Evolutionary conservation across 345 rosid species (phyloP).

Genomic region (Eucalyptus virginea): DNA sequence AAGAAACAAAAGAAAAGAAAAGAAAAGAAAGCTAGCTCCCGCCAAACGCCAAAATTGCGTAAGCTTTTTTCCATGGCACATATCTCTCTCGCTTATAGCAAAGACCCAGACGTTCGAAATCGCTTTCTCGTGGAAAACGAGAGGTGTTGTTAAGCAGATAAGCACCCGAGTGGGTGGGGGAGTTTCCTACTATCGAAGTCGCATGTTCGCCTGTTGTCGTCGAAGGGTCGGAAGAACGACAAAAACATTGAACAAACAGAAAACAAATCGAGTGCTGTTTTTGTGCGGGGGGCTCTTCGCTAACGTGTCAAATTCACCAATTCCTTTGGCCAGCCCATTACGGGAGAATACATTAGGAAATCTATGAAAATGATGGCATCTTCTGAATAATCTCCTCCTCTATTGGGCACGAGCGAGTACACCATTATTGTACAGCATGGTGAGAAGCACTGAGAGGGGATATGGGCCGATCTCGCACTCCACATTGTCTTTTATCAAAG

Average conservation of each 20-base stretch:
- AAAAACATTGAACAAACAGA: background rate
- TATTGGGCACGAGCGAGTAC: background rate
- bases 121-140: background rate
- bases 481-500: background rate
- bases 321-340: background rate
- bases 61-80: background rate
- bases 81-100: background rate
- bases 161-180: background rate
- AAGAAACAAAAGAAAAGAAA: background rate
- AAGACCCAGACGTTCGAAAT: background rate
- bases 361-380: background rate
- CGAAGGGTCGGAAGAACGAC: background rate
- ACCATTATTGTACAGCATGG: background rate
- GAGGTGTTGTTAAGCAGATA: background rate
- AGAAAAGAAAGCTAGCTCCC: background rate
- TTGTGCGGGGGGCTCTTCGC: background rate
- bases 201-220: background rate
- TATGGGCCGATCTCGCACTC: background rate
- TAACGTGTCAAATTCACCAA: background rate
- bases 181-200: background rate
- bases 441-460: background rate
- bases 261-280: background rate
- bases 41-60: background rate
- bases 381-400: background rate
- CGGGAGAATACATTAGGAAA: background rate